A percentile compares a stretch with the other conserved stretches of the same genome.
These are phyloP conservation scores for Elongisporangium prolatum DNA, from an alignment of 352 stramenopile species.

Conservation along the genomic window DNA sequence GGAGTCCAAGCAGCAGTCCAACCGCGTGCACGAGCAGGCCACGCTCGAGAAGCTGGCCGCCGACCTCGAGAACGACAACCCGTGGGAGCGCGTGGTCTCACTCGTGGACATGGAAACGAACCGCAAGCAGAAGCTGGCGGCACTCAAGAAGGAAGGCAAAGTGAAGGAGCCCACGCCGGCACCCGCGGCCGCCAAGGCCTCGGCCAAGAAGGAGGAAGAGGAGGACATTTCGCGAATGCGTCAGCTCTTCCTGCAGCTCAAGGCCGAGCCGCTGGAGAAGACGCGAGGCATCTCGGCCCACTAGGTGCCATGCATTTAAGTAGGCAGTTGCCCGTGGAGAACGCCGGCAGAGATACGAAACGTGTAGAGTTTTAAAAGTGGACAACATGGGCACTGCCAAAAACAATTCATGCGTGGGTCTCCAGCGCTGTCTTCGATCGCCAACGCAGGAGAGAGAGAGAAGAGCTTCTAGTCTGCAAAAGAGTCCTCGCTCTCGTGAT, in stretches of 20 bases:
- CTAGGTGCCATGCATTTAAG: slow-evolving; percentile 30
- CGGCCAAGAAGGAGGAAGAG: slow-evolving; percentile 61
- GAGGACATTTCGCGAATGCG: slow-evolving; percentile 90
- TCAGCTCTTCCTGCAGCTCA: slow-evolving; percentile 92
- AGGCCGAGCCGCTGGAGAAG: slow-evolving; percentile 87
- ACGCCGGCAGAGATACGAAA: too few species aligned
- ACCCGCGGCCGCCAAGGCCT: slow-evolving; percentile 42
- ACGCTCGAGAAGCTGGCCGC: slow-evolving; percentile 94
- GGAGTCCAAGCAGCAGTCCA: slow-evolving; percentile 89
- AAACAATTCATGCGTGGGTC: too few species aligned
- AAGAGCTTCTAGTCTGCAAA: too few species aligned
- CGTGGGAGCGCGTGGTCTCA: slow-evolving; percentile 92
- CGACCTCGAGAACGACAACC: slow-evolving; percentile 93
- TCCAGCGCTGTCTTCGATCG: too few species aligned
- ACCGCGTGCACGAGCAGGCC: slow-evolving; percentile 91
- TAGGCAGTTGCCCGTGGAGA: too few species aligned
- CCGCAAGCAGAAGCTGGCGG: slow-evolving; percentile 67
- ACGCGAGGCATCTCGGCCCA: slow-evolving; percentile 53
- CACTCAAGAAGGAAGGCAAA: slow-evolving; percentile 46
- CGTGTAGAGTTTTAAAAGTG: too few species aligned
- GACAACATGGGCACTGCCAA: too few species aligned
- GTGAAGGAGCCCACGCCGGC: slow-evolving; percentile 37
- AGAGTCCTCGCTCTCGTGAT: too few species aligned
- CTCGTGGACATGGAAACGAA: slow-evolving; percentile 89
- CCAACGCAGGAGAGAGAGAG: too few species aligned